Percentiles rank a stretch among this genome's conserved stretches.
Evolutionary conservation across 495 filamentous ascomycete genomes (phyloP).

Genomic region (Penicillium nucicola): DNA sequence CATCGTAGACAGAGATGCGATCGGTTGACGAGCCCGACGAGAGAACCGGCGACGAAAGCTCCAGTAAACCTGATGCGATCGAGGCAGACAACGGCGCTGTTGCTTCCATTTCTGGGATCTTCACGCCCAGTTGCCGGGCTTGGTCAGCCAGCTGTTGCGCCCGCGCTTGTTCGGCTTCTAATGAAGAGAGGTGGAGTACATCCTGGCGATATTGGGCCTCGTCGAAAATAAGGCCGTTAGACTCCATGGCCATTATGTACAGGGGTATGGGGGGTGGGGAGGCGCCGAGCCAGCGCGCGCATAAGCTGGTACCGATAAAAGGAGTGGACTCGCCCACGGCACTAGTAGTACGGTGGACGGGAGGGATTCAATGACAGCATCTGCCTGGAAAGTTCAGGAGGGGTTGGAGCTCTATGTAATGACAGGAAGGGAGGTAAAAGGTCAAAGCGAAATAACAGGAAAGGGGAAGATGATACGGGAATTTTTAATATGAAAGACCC

Average conservation of each 20-base stretch:
- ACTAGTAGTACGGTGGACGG: slow-evolving; percentile 38
- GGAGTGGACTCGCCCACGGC: slow-evolving; percentile 36
- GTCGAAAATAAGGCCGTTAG: slow-evolving; percentile 18
- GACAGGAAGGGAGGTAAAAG: slow-evolving; percentile 4
- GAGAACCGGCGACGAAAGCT: slow-evolving; percentile 34
- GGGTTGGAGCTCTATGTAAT: slow-evolving; percentile 1
- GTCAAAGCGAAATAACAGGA: slow-evolving; percentile 6
- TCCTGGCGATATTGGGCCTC: slow-evolving; percentile 38
- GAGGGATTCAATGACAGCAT: slow-evolving; percentile 35
- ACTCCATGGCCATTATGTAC: slow-evolving; percentile 17
- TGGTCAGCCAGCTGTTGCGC: slow-evolving; percentile 39
- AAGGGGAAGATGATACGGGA: background rate
- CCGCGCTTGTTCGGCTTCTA: slow-evolving; percentile 34
- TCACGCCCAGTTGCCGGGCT: slow-evolving; percentile 38
- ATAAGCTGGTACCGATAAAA: slow-evolving; percentile 14
- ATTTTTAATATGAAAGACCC: too few relatives aligned
- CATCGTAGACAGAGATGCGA: slow-evolving; percentile 33
- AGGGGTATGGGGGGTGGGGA: slow-evolving; percentile 7
- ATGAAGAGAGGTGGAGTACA: slow-evolving; percentile 33
- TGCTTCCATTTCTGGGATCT: slow-evolving; percentile 34
- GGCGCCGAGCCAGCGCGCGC: slow-evolving; percentile 27
- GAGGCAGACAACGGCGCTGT: slow-evolving; percentile 41
- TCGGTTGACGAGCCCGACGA: slow-evolving; percentile 40
- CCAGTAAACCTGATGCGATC: slow-evolving; percentile 35
- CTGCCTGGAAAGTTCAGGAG: slow-evolving; percentile 16